Evolutionary conservation across 768 basidiomycete genomes (phyloP).

Genomic region (Lactarius hatsudake): DNA sequence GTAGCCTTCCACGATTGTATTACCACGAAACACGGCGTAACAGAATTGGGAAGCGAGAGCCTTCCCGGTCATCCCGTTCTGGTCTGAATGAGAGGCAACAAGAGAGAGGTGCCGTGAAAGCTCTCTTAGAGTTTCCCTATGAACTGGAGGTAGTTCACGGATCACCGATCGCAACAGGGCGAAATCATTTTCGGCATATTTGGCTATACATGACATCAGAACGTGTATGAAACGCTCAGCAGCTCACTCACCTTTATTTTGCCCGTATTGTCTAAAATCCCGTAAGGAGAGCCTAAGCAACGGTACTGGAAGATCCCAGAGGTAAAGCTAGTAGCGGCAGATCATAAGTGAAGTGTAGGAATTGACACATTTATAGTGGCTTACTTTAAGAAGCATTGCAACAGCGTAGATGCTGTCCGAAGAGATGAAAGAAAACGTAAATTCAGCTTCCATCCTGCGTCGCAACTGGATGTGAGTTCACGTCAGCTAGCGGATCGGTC

Average conservation of each 20-base stretch:
- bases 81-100: slow-evolving; percentile 60
- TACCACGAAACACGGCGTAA: slow-evolving; percentile 86
- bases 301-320: slow-evolving; percentile 87
- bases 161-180: slow-evolving; percentile 77
- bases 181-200: slow-evolving; percentile 69
- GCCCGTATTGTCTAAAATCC: slow-evolving; percentile 78
- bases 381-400: slow-evolving; percentile 79
- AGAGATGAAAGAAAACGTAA: slow-evolving; percentile 65
- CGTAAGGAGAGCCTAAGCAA: slow-evolving; percentile 79
- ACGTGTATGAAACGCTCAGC: background rate
- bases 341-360: background rate
- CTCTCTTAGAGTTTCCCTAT: slow-evolving; percentile 78
- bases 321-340: slow-evolving; percentile 52
- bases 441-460: slow-evolving; percentile 85
- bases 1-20: slow-evolving; percentile 80
- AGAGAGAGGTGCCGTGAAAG: slow-evolving; percentile 79
- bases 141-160: slow-evolving; percentile 74
- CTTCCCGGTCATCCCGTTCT: slow-evolving; percentile 92
- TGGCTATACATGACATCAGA: slow-evolving; percentile 43
- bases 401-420: slow-evolving; percentile 81
- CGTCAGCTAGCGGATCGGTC: slow-evolving; percentile 7
- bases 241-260: slow-evolving; percentile 56
- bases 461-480: slow-evolving; percentile 52
- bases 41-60: slow-evolving; percentile 91
- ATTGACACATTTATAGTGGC: slow-evolving; percentile 22